phyloP scores from a whole-genome alignment of 1,139 yeast genomes.

The Hanseniaspora uvarum region DNA sequence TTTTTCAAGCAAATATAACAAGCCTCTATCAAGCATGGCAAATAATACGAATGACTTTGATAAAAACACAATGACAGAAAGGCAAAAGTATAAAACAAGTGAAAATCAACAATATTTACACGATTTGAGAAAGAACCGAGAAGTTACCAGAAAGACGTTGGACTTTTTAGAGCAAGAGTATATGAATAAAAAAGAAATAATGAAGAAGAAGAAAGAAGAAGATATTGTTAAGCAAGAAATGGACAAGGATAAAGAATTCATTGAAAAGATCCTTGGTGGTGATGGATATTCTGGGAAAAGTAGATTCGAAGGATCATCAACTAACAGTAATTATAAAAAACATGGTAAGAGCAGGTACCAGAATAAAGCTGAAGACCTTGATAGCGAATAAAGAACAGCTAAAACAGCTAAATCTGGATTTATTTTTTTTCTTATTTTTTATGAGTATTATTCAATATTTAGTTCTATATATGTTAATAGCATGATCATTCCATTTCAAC shows the following conservation, averaged over 20 bases:
- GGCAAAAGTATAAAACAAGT: not conserved
- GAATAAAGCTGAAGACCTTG: not conserved
- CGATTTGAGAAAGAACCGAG: not conserved
- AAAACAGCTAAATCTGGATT: not conserved
- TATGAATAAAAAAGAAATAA: not conserved
- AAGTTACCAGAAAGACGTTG: not conserved
- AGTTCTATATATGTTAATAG: not conserved
- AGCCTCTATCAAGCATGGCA: not conserved
- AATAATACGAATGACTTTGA: not conserved
- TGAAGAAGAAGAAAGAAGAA: not conserved
- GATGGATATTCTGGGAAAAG: not conserved
- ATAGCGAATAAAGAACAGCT: not conserved
- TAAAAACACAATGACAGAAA: not conserved
- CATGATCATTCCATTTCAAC: not conserved
- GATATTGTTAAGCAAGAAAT: conserved; percentile 30
- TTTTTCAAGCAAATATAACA: not conserved
- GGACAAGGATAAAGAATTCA: not conserved
- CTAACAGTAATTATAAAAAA: not conserved
- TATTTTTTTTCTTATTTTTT: not conserved
- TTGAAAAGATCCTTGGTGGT: not conserved
- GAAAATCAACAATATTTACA: not conserved
- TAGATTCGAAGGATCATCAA: not conserved
- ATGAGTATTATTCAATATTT: not conserved
- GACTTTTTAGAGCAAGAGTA: not conserved
- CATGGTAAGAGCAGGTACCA: not conserved